Conservation (phyloP, 352 stramenopile genomes). For the Globisporangium irregulare region DNA sequence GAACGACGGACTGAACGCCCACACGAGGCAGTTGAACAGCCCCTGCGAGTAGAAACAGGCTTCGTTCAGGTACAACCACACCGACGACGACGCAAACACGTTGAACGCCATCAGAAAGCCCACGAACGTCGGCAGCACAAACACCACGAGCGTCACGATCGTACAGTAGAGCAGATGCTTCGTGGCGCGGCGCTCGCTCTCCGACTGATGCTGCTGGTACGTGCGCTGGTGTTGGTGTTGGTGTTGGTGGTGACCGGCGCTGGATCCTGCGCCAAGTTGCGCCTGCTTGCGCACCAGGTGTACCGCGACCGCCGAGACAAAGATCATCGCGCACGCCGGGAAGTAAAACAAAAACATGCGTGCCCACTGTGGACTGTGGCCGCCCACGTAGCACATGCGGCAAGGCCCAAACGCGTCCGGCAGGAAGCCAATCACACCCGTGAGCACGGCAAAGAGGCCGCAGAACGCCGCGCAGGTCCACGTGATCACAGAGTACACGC, state of each 20-base stretch:
- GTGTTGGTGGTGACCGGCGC: not conserved
- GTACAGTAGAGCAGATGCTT: slow-evolving; percentile 50
- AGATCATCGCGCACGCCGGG: slow-evolving; percentile 36
- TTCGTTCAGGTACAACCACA: slow-evolving; percentile 55
- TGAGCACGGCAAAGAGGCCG: slow-evolving; percentile 48
- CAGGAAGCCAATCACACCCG: slow-evolving; percentile 64
- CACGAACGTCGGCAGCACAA: slow-evolving; percentile 43
- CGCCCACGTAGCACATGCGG: slow-evolving; percentile 39
- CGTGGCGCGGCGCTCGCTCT: slow-evolving; percentile 39
- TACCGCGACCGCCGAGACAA: slow-evolving; percentile 32
- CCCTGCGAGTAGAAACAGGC: slow-evolving; percentile 67
- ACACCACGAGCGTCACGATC: slow-evolving; percentile 35
- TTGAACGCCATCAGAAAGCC: slow-evolving; percentile 35
- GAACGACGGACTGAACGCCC: slow-evolving; percentile 59
- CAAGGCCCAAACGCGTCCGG: slow-evolving; percentile 59
- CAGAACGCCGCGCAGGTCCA: slow-evolving; percentile 43
- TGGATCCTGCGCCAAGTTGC: too few relatives aligned
- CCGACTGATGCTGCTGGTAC: slow-evolving; percentile 9
- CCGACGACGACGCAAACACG: slow-evolving; percentile 31
- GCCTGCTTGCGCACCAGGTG: slow-evolving; percentile 25
- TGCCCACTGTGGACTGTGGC: slow-evolving; percentile 53
- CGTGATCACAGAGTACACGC: slow-evolving; percentile 53
- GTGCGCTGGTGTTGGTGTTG: not conserved
- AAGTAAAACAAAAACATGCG: slow-evolving; percentile 60
- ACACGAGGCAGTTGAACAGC: slow-evolving; percentile 50